These are phyloP conservation scores for Leucosporidium creatinivorum DNA, from an alignment of 768 basidiomycete species.

Conservation along the genomic window DNA sequence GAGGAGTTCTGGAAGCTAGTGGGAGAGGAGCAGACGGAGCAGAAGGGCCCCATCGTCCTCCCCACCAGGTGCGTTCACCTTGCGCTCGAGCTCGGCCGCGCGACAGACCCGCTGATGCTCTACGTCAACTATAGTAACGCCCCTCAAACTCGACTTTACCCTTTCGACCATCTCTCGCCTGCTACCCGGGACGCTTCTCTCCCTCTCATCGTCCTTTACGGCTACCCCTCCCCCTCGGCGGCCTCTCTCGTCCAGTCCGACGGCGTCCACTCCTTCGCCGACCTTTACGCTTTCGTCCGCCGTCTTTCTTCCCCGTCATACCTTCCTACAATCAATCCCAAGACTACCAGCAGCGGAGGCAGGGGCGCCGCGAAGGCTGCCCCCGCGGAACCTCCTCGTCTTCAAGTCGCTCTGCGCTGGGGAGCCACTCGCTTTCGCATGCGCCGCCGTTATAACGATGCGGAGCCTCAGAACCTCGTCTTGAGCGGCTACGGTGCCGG, in stretches of 20 bases:
- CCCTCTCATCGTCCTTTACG: slow-evolving; percentile 68
- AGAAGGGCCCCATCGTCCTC: slow-evolving; percentile 27
- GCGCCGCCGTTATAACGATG: background rate
- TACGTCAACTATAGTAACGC: slow-evolving; percentile 51
- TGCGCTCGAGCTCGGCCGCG: slow-evolving; percentile 16
- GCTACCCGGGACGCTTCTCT: slow-evolving; percentile 41
- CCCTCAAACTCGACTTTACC: slow-evolving; percentile 46
- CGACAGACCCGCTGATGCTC: slow-evolving; percentile 10
- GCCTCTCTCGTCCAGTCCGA: slow-evolving; percentile 51
- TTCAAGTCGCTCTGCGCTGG: slow-evolving; percentile 32
- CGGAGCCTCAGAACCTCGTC: slow-evolving; percentile 10
- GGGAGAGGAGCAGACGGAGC: slow-evolving; percentile 57
- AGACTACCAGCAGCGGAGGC: slow-evolving; percentile 41
- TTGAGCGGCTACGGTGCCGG: slow-evolving; percentile 87
- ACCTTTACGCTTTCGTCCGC: slow-evolving; percentile 59
- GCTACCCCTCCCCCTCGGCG: slow-evolving; percentile 44
- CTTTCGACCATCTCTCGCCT: slow-evolving; percentile 67
- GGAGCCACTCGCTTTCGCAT: slow-evolving; percentile 1
- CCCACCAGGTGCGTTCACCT: slow-evolving; percentile 10
- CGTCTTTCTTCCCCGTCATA: slow-evolving; percentile 5
- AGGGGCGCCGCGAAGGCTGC: background rate
- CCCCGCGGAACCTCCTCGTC: slow-evolving; percentile 27
- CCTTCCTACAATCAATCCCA: slow-evolving; percentile 33
- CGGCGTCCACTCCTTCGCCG: slow-evolving; percentile 54
- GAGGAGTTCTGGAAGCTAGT: slow-evolving; percentile 50